Percentiles rank a stretch among this genome's conserved stretches.
These are phyloP conservation scores for barley (Hordeum vulgare) DNA, from an alignment of 176 grass and related monocot species.

Conservation along the genomic window DNA sequence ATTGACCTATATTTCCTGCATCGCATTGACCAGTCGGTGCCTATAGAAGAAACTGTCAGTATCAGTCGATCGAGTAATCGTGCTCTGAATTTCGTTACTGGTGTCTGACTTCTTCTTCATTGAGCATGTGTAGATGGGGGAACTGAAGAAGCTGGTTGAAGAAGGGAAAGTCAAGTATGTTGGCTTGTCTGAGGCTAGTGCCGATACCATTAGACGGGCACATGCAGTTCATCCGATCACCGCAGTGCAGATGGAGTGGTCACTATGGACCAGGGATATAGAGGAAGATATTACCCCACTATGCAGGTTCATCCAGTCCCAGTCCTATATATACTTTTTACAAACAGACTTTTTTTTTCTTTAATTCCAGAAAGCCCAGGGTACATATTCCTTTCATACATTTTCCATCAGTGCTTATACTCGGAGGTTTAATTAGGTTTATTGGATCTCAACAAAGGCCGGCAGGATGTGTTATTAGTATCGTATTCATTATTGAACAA, in stretches of 20 bases:
- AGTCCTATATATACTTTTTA: not conserved
- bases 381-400: not conserved
- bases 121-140: slow-evolving; percentile 43
- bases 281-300: slow-evolving; percentile 73
- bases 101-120: slow-evolving; percentile 10
- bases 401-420: not conserved
- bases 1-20: slow-evolving; percentile 89
- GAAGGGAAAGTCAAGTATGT: slow-evolving; percentile 78
- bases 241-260: slow-evolving; percentile 73
- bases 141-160: slow-evolving; percentile 71
- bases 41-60: slow-evolving; percentile 82
- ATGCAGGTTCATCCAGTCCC: slow-evolving; percentile 52
- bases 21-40: slow-evolving; percentile 62
- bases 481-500: not conserved
- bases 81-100: not conserved
- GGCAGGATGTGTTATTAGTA: not conserved
- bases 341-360: not conserved
- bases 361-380: not conserved
- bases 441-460: not conserved
- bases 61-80: not conserved
- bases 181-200: slow-evolving; percentile 72
- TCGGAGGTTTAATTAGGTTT: not conserved
- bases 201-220: slow-evolving; percentile 53
- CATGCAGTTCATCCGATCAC: slow-evolving; percentile 80
- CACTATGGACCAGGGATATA: slow-evolving; percentile 76